Evolutionary conservation across 306 rosid species (phyloP).

Genomic region (Acacia confusa): DNA sequence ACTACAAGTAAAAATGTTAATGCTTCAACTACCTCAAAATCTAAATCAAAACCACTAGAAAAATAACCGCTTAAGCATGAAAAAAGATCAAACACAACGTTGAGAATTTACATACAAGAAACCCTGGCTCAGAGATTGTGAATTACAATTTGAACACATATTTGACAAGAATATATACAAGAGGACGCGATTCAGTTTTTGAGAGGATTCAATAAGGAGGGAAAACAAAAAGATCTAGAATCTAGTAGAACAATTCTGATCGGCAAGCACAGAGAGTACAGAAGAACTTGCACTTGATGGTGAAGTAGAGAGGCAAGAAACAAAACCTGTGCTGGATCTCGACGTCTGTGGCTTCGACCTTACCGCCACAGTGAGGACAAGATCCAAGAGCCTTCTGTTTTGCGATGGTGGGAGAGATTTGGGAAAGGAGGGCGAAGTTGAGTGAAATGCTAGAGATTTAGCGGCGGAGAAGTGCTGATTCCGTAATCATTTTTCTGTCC

Average conservation of each 20-base stretch:
- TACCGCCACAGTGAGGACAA: constrained; percentile 79
- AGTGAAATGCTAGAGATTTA: too few relatives aligned
- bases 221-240: constrained; percentile 26
- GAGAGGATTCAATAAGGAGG: too few relatives aligned
- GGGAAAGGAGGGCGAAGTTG: too few relatives aligned
- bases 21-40: background rate
- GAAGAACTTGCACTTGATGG: constrained; percentile 75
- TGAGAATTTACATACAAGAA: background rate
- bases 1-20: background rate
- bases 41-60: background rate
- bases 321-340: constrained; percentile 66
- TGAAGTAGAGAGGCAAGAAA: constrained; percentile 71
- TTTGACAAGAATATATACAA: background rate
- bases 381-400: too few relatives aligned
- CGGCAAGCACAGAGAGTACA: constrained; percentile 71
- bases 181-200: too few relatives aligned
- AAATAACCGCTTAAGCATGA: background rate
- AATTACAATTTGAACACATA: background rate
- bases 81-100: background rate
- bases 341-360: constrained; percentile 74
- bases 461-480: too few relatives aligned
- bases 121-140: background rate
- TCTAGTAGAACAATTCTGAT: constrained; percentile 43
- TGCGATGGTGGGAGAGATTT: too few relatives aligned
- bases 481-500: too few relatives aligned